Percentiles rank a stretch among this genome's conserved stretches.
Evolutionary conservation across 164 flowering plant genomes (phyloP).

Genomic region (Berberis vulgaris): DNA sequence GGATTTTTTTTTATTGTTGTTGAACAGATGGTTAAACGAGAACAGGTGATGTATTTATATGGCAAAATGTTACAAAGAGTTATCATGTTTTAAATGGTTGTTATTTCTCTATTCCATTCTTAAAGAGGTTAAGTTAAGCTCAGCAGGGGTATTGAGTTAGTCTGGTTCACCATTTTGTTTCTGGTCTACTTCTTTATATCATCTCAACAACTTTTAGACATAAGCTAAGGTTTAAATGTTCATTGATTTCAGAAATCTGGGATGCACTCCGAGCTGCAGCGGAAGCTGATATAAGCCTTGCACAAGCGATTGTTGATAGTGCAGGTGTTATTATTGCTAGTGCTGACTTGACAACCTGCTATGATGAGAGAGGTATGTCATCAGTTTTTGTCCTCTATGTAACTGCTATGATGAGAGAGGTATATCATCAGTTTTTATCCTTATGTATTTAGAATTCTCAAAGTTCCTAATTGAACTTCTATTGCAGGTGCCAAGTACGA

Average conservation of each 20-base stretch:
- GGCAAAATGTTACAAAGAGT: too few species aligned
- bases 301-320: constrained; percentile 79
- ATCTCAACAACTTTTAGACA: too few species aligned
- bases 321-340: constrained; percentile 77
- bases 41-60: too few species aligned
- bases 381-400: background rate
- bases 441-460: background rate
- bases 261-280: constrained; percentile 96
- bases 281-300: constrained; percentile 65
- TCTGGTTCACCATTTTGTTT: too few species aligned
- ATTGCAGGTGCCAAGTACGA: constrained; percentile 89
- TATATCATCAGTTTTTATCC: constrained; percentile 12
- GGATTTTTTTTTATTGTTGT: too few species aligned
- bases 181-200: too few species aligned
- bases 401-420: constrained; percentile 90
- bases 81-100: too few species aligned
- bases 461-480: background rate
- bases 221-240: background rate
- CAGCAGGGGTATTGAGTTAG: too few species aligned
- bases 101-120: too few species aligned
- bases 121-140: too few species aligned
- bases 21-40: too few species aligned
- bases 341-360: constrained; percentile 77
- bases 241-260: constrained; percentile 63
- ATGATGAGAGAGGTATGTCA: constrained; percentile 77